Percentiles rank a stretch among this genome's conserved stretches.
phyloP scores from a whole-genome alignment of 805 yeast genomes.

The Wickerhamomyces bovis region DNA sequence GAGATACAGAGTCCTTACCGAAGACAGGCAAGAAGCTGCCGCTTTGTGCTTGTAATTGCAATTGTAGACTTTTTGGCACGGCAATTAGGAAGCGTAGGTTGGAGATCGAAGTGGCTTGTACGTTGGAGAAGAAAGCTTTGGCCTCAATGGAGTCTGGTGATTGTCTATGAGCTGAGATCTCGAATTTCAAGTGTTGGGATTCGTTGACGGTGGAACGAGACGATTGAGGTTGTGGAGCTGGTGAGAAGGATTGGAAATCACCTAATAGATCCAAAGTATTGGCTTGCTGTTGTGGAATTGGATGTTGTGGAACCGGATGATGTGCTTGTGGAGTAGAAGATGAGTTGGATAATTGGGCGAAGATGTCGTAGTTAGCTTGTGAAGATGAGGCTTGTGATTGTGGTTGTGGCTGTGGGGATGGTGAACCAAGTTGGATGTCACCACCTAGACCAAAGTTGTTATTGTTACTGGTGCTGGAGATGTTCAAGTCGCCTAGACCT shows the following conservation, averaged over 20 bases:
- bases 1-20: constrained; percentile 45
- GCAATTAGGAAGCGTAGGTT: constrained; percentile 60
- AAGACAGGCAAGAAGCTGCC: constrained; percentile 45
- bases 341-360: constrained; percentile 15
- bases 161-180: constrained; percentile 34
- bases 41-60: constrained; percentile 59
- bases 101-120: constrained; percentile 36
- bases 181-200: constrained; percentile 43
- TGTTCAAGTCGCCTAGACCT: constrained; percentile 49
- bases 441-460: constrained; percentile 47
- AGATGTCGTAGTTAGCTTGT: constrained; percentile 22
- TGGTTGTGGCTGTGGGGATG: constrained; percentile 21
- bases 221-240: constrained; percentile 8
- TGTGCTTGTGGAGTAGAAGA: constrained; percentile 13
- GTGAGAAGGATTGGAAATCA: constrained; percentile 9
- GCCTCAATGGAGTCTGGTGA: constrained; percentile 36
- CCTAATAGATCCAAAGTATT: constrained; percentile 19
- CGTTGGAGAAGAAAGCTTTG: constrained; percentile 47
- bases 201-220: constrained; percentile 32
- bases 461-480: background rate
- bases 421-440: constrained; percentile 34
- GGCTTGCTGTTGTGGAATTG: constrained; percentile 13
- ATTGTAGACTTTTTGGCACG: constrained; percentile 56
- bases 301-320: constrained; percentile 17
- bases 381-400: constrained; percentile 15